These are phyloP conservation scores for Escovopsis sp. DNA, from an alignment of 2,329 filamentous ascomycete species.

Conservation along the genomic window DNA sequence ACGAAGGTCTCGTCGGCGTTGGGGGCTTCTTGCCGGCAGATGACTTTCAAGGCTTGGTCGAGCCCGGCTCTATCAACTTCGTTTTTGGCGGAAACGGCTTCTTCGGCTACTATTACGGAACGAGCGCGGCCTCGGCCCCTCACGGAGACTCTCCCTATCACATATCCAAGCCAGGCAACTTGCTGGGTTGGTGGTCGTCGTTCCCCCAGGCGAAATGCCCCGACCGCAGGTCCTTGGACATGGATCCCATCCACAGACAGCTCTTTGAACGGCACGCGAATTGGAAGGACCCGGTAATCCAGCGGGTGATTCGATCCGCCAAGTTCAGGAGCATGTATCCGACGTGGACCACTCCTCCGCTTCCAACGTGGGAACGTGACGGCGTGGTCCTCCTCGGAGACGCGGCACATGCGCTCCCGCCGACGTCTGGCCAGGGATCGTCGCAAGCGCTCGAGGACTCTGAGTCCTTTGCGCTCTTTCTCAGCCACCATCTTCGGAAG, in stretches of 20 bases:
- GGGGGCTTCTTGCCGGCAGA: conserved; percentile 8
- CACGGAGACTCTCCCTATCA: conserved; percentile 8
- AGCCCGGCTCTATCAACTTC: conserved; percentile 10
- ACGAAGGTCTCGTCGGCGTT: conserved; percentile 10
- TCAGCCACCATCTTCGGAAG: conserved; percentile 6
- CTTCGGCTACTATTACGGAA: conserved; percentile 10
- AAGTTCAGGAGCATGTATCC: conserved; percentile 9
- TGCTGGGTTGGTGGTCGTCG: conserved; percentile 10
- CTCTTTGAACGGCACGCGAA: conserved; percentile 7
- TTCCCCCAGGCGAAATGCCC: conserved; percentile 7
- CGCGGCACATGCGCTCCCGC: conserved; percentile 9
- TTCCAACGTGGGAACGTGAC: conserved; percentile 10
- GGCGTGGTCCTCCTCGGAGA: conserved; percentile 10
- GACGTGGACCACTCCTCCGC: conserved; percentile 8
- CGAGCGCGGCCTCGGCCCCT: conserved; percentile 5
- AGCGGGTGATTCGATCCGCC: conserved; percentile 3
- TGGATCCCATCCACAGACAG: conserved; percentile 7
- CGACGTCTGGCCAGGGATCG: conserved; percentile 9
- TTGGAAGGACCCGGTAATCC: conserved; percentile 10
- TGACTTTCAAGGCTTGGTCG: conserved; percentile 6
- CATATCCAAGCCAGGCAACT: conserved; percentile 7
- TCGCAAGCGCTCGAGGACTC: conserved; percentile 10
- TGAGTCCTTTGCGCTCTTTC: conserved; percentile 7
- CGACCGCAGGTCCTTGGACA: conserved; percentile 6
- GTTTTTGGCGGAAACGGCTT: conserved; percentile 11